Evolutionary conservation across 768 basidiomycete species (phyloP).

Genomic region (Gymnopilus junonius): DNA sequence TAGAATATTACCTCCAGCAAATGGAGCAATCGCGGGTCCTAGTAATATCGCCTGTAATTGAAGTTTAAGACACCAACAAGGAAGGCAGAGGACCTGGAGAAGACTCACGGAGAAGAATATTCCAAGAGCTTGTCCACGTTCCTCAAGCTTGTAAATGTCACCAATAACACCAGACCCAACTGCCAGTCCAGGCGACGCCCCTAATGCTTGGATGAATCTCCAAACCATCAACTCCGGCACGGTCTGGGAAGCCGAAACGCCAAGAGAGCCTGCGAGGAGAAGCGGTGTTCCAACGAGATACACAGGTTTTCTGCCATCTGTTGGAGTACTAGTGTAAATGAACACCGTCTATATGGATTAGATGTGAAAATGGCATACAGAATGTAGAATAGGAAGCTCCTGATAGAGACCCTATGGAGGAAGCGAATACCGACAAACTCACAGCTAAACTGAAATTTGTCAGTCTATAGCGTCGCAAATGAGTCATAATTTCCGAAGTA

Average conservation of each 20-base stretch:
- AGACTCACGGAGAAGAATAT: conserved; percentile 51
- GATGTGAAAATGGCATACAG: conserved; percentile 23
- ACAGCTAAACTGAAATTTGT: conserved; percentile 27
- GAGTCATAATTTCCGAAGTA: background rate
- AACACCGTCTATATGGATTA: background rate
- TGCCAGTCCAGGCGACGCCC: conserved; percentile 55
- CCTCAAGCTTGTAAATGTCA: conserved; percentile 64
- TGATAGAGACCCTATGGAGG: conserved; percentile 31
- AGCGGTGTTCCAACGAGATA: conserved; percentile 67
- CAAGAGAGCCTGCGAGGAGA: conserved; percentile 60
- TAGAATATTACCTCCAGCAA: conserved; percentile 49
- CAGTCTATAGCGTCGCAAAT: background rate
- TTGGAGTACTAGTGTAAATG: background rate
- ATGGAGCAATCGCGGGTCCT: conserved; percentile 65
- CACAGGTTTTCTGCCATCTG: conserved; percentile 65
- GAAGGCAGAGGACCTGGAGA: background rate
- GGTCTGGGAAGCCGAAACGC: conserved; percentile 50
- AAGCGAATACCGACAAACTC: conserved; percentile 36
- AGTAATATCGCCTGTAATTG: conserved; percentile 49
- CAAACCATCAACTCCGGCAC: conserved; percentile 56
- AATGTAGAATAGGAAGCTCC: conserved; percentile 40
- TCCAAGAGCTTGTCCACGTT: conserved; percentile 59
- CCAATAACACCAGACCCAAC: conserved; percentile 61
- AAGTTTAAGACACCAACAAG: background rate
- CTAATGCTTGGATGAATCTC: conserved; percentile 67